phyloP scores from a whole-genome alignment of 352 stramenopile species.

The Phytophthora syringae region DNA sequence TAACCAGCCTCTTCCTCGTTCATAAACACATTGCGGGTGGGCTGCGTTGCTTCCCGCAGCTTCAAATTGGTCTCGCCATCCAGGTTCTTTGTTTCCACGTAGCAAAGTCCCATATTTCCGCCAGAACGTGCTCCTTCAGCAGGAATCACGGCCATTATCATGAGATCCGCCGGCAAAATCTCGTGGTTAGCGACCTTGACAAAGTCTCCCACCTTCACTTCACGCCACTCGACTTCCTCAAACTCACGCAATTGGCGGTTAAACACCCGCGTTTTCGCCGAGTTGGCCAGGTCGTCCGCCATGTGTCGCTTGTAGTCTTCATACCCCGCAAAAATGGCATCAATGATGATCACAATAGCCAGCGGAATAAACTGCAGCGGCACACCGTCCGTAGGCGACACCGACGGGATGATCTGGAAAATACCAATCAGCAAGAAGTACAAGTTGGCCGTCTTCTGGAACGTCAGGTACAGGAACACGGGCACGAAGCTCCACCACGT shows the following conservation, averaged over 20 bases:
- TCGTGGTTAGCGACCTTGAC: constrained; percentile 87
- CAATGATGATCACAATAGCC: constrained; percentile 83
- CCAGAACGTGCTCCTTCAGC: constrained; percentile 61
- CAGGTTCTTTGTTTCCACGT: constrained; percentile 91
- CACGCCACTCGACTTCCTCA: constrained; percentile 84
- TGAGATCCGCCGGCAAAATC: constrained; percentile 78
- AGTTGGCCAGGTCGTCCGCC: constrained; percentile 79
- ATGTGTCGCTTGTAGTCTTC: constrained; percentile 88
- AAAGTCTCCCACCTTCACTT: constrained; percentile 83
- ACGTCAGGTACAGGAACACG: constrained; percentile 87
- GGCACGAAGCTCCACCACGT: constrained; percentile 91
- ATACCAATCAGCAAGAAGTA: constrained; percentile 92
- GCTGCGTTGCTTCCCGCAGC: constrained; percentile 68
- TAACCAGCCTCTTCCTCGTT: constrained; percentile 73
- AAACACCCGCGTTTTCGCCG: constrained; percentile 65
- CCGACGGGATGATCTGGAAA: constrained; percentile 86
- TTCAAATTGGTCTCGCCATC: constrained; percentile 91
- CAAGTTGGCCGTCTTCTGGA: constrained; percentile 89
- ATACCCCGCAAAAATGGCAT: constrained; percentile 82
- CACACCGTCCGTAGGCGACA: constrained; percentile 82
- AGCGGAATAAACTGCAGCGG: constrained; percentile 87
- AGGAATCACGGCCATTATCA: constrained; percentile 80
- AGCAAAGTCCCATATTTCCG: constrained; percentile 81
- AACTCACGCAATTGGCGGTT: constrained; percentile 86
- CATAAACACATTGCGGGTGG: constrained; percentile 70